These are phyloP conservation scores for Candida albicans DNA, from an alignment of 1,139 yeast species.

Conservation along the genomic window DNA sequence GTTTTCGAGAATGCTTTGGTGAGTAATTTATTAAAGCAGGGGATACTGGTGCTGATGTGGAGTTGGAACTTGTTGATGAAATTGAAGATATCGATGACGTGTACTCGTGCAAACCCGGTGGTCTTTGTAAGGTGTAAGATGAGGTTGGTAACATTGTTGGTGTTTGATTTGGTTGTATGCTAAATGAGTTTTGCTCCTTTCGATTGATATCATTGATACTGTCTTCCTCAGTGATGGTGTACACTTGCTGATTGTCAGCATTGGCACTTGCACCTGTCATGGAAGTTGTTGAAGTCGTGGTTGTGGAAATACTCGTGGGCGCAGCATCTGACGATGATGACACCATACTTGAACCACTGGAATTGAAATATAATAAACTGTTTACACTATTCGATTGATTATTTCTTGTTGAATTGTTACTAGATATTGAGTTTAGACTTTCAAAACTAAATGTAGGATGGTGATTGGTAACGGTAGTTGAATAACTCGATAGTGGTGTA, in stretches of 20 bases:
- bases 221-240: not conserved
- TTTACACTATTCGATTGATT: conserved; percentile 2
- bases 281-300: conserved; percentile 1
- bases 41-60: conserved; percentile 5
- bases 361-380: conserved; percentile 2
- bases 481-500: not conserved
- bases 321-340: conserved; percentile 2
- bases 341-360: conserved; percentile 4
- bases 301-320: not conserved
- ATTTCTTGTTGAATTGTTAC: not conserved
- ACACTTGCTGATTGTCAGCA: not conserved
- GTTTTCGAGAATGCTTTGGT: conserved; percentile 38
- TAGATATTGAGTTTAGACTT: not conserved
- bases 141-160: conserved; percentile 1
- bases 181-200: not conserved
- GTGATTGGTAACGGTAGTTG: conserved; percentile 1
- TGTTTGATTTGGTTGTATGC: not conserved
- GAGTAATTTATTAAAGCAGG: conserved; percentile 29
- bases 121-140: conserved; percentile 8
- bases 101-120: conserved; percentile 10
- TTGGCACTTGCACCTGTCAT: not conserved
- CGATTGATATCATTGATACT: not conserved
- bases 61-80: conserved; percentile 10
- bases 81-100: conserved; percentile 11
- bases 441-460: conserved; percentile 2